These are phyloP conservation scores for Salix brachista DNA, from an alignment of 345 rosid species.

Conservation along the genomic window DNA sequence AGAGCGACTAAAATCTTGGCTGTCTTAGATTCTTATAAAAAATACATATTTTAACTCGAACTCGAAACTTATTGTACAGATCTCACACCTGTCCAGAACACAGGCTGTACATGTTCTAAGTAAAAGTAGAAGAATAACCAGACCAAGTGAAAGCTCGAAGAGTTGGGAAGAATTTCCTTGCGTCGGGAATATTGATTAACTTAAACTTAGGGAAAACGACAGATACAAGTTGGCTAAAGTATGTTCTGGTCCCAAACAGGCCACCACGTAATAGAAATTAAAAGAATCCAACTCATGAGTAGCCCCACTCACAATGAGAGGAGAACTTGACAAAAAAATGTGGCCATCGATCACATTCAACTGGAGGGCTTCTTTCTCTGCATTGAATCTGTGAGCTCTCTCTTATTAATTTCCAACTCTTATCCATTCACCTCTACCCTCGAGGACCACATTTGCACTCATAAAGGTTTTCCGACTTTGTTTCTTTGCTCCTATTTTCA, in stretches of 20 bases:
- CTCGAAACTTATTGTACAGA: accelerated
- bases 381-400: slow-evolving; percentile 29
- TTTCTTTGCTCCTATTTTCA: not conserved
- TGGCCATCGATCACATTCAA: not conserved
- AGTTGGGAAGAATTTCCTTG: not conserved
- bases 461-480: slow-evolving; percentile 14
- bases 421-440: not conserved
- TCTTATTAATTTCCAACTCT: not conserved
- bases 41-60: accelerated
- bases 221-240: slow-evolving; percentile 4
- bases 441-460: slow-evolving; percentile 12
- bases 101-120: not conserved
- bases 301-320: not conserved
- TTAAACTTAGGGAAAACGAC: slow-evolving; percentile 11
- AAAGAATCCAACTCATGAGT: slow-evolving; percentile 4
- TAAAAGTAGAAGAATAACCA: not conserved
- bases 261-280: slow-evolving; percentile 1
- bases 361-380: not conserved
- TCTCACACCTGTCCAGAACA: not conserved
- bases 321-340: slow-evolving; percentile 7
- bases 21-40: too few relatives aligned
- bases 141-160: not conserved
- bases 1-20: too few relatives aligned
- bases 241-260: slow-evolving; percentile 16
- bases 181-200: not conserved